Conservation (phyloP, 441 rosid species). For the Erodium texanum region DNA sequence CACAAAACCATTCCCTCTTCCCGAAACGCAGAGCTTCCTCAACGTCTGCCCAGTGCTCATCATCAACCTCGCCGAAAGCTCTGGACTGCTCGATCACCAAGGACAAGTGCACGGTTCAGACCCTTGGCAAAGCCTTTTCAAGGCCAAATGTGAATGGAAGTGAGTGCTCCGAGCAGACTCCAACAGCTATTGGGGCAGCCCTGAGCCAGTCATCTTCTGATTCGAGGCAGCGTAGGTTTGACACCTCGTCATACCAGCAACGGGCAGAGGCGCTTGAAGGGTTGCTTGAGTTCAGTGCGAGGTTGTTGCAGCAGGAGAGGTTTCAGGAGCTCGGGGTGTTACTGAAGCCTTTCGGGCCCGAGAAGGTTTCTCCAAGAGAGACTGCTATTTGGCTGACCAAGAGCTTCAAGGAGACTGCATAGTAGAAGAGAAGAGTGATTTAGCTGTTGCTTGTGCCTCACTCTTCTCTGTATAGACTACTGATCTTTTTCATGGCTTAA, state of each 20-base stretch:
- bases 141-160: constrained; percentile 13
- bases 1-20: constrained; percentile 21
- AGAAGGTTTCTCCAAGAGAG: constrained; percentile 61
- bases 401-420: constrained; percentile 56
- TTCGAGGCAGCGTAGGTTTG: constrained; percentile 34
- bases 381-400: constrained; percentile 74
- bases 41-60: constrained; percentile 10
- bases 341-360: constrained; percentile 58
- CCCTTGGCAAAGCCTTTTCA: constrained; percentile 15
- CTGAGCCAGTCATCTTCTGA: constrained; percentile 13
- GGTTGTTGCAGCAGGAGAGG: constrained; percentile 45
- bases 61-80: constrained; percentile 4
- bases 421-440: neutral
- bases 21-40: constrained; percentile 29
- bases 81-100: constrained; percentile 39
- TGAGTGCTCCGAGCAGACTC: constrained; percentile 19
- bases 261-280: constrained; percentile 74
- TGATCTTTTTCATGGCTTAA: no score
- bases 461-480: neutral
- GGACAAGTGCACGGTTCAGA: constrained; percentile 48
- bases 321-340: constrained; percentile 58
- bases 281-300: constrained; percentile 58
- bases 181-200: no score
- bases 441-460: neutral
- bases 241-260: constrained; percentile 59